Conservation (phyloP, 148 eudicot species). For the Silene conica region DNA sequence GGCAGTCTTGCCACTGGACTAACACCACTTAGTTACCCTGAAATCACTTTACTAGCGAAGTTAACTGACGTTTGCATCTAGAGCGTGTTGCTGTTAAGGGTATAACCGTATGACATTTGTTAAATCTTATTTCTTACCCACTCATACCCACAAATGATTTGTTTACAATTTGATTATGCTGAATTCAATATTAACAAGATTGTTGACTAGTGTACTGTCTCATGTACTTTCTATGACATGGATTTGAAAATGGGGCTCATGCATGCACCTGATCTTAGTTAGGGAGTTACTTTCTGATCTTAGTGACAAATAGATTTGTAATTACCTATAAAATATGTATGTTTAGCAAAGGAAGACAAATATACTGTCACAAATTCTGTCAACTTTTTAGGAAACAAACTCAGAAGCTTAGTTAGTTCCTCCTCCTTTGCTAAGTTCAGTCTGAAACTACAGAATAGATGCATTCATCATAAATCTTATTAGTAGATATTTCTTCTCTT, state of each 20-base stretch:
- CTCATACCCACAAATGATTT: slow-evolving; percentile 4
- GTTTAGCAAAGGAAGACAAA: slow-evolving; percentile 5
- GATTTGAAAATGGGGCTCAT: not conserved
- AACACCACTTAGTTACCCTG: too few relatives aligned
- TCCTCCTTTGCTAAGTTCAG: slow-evolving; percentile 6
- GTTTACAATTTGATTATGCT: not conserved
- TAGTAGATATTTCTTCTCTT: not conserved
- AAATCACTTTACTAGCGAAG: not conserved
- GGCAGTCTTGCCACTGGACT: too few relatives aligned
- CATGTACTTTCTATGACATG: slow-evolving; percentile 22
- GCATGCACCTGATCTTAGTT: slow-evolving; percentile 12
- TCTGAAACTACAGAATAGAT: slow-evolving; percentile 1
- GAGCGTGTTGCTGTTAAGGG: not conserved
- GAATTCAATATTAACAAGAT: not conserved
- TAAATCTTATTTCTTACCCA: not conserved
- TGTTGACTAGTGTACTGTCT: slow-evolving; percentile 17
- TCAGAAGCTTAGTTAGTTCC: slow-evolving; percentile 10
- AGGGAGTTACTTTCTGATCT: slow-evolving; percentile 15
- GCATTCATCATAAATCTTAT: slow-evolving; percentile 12
- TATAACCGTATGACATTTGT: not conserved
- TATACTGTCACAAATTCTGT: slow-evolving; percentile 19
- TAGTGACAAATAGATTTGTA: slow-evolving; percentile 11
- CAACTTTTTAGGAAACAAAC: slow-evolving; percentile 24
- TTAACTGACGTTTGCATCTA: too few relatives aligned
- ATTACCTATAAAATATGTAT: slow-evolving; percentile 3